Evolutionary conservation across 768 basidiomycete species (phyloP), one percentile per base, ranked within the genome.

Genomic region (Heimioporus sp.): DNA sequence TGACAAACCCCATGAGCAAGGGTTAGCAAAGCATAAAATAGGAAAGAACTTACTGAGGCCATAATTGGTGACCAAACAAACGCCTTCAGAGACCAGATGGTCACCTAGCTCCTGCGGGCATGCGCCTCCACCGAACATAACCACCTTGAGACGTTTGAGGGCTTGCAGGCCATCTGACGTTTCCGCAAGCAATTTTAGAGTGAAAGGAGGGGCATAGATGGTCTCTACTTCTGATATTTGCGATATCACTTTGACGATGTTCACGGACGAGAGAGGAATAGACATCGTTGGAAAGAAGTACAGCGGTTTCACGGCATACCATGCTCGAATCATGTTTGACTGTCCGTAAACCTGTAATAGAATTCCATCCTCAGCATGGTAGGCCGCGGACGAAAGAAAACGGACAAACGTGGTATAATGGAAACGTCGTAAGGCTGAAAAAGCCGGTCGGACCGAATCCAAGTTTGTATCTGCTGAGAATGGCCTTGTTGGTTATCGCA

Each of bases 101-200:
- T 80, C 75, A 1, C 82, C 81, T 1, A 83, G 64, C 41, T 81
- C 80, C 35, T 80, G 73, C 43, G 82, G 79, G 39, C 81, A 72
- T 4, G 82, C 68, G 10, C 77, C 76, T 1, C 82, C 82, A 24
- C 77, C 79, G 53, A 74, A 82, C 19, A 70, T 72, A 28, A 81
- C 77, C 15, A 77, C 58, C 41, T 80, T 73, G 57, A 82, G 78
- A 16, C 62, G 59, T 17, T 62, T 66, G 5, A 83, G 69, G 12
- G 69, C 62, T 4, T 66, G 52, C 10, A 76, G 63, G 19, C 80
- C 81, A 52, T 77, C 76, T 9, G 68, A 61, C 0, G 73, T 73
- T 64, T 82, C 82, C 0, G 68, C 74, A 24, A 24, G 24, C 24
- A 24, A 24, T 24, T 24, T 24, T 5, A 24, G 24, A 24, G 24